Percentiles rank a stretch among this genome's conserved stretches.
Conservation (phyloP, 1,284 basidiomycete genomes). For the Singerocomus inundabilis region DNA sequence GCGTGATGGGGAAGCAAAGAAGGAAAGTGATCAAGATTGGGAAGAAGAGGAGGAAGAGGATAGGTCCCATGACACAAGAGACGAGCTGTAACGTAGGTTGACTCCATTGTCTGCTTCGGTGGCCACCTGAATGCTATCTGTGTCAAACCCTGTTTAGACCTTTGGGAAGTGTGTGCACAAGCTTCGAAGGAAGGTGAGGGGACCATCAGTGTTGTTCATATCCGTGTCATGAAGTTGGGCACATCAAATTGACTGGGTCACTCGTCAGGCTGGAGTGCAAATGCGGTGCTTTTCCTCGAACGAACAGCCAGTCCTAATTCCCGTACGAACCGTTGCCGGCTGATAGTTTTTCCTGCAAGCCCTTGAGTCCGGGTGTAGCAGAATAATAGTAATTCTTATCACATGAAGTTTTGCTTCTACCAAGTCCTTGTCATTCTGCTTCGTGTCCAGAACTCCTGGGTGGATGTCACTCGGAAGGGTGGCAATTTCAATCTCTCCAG, state of each 20-base stretch:
- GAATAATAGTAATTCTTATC: conserved; percentile 16
- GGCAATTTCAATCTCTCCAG: conserved; percentile 1
- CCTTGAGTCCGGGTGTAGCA: conserved; percentile 2
- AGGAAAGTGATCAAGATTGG: conserved; percentile 22
- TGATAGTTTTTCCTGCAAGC: conserved; percentile 9
- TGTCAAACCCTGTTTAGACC: conserved; percentile 7
- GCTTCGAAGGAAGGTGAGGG: conserved; percentile 8
- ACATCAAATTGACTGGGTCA: conserved; percentile 18
- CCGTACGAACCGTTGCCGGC: conserved; percentile 11
- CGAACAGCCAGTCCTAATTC: conserved; percentile 20
- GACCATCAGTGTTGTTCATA: conserved; percentile 21
- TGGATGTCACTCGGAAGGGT: conserved; percentile 5
- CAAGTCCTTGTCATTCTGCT: neutral
- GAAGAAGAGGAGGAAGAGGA: conserved; percentile 26
- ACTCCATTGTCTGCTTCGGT: conserved; percentile 16
- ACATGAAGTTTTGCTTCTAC: conserved; percentile 10
- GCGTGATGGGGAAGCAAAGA: conserved; percentile 25
- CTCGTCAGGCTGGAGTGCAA: conserved; percentile 6
- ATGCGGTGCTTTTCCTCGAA: conserved; percentile 12
- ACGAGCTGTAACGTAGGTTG: conserved; percentile 41
- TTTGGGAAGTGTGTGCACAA: neutral
- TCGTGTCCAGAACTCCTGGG: neutral
- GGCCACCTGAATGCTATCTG: conserved; percentile 17
- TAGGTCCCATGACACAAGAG: conserved; percentile 29
- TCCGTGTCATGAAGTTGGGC: conserved; percentile 25